Percentiles rank a stretch among this genome's conserved stretches.
Evolutionary conservation across 768 basidiomycete genomes (phyloP).

Genomic region (Flagelloscypha sp.): DNA sequence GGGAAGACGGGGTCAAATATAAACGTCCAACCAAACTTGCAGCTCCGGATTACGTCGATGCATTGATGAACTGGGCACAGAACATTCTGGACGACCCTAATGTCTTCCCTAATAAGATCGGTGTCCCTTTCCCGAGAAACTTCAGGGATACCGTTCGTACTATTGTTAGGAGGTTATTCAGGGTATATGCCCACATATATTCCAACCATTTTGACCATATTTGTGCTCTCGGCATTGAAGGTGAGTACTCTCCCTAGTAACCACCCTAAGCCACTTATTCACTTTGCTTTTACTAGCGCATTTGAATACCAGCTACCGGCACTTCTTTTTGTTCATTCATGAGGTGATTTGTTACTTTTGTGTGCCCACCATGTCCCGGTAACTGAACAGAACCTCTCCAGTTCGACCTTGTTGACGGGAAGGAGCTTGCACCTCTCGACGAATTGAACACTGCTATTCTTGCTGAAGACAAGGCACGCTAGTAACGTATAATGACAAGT

Average conservation of each 20-base stretch:
- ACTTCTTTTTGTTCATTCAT: slow-evolving; percentile 95
- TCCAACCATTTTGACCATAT: slow-evolving; percentile 99
- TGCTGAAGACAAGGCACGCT: slow-evolving; percentile 40
- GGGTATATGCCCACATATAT: slow-evolving; percentile 97
- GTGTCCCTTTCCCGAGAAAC: slow-evolving; percentile 82
- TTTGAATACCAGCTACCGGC: slow-evolving; percentile 95
- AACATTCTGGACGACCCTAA: slow-evolving; percentile 84
- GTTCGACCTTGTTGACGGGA: slow-evolving; percentile 95
- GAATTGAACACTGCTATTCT: slow-evolving; percentile 92
- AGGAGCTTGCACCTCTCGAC: slow-evolving; percentile 89
- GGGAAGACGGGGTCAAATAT: slow-evolving; percentile 86
- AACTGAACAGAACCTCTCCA: slow-evolving; percentile 20
- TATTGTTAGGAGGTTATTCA: slow-evolving; percentile 86
- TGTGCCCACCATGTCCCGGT: slow-evolving; percentile 5
- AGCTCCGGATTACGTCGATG: slow-evolving; percentile 94
- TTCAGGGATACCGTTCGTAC: slow-evolving; percentile 89
- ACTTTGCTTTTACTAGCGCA: slow-evolving; percentile 57
- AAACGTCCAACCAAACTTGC: slow-evolving; percentile 90
- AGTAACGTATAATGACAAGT: no score
- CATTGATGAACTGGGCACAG: slow-evolving; percentile 98
- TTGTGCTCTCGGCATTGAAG: slow-evolving; percentile 96
- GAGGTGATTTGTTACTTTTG: slow-evolving; percentile 49
- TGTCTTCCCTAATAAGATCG: slow-evolving; percentile 92
- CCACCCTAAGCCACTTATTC: slow-evolving; percentile 4
- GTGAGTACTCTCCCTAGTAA: slow-evolving; percentile 27